phyloP scores from a whole-genome alignment of 257 asterid genomes.

The Plantago major region DNA sequence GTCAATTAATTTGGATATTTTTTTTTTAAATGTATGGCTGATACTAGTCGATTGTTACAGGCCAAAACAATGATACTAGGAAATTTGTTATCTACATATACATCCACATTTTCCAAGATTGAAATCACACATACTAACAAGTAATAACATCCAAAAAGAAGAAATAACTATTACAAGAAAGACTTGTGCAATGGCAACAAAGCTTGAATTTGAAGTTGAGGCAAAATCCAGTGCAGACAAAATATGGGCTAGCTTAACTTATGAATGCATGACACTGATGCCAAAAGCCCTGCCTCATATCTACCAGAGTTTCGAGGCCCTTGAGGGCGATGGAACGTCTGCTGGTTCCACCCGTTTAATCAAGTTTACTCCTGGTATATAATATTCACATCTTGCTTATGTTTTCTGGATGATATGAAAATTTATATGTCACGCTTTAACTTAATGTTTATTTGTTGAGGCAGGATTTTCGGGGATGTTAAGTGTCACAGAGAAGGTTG shows the following conservation, averaged over 20 bases:
- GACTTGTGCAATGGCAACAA: conserved; percentile 4
- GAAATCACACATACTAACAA: too few species aligned
- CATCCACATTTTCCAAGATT: not conserved
- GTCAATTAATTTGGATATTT: too few species aligned
- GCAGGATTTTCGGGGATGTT: conserved; percentile 35
- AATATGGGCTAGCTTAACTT: not conserved
- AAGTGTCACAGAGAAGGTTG: conserved; percentile 1
- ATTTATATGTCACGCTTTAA: not conserved
- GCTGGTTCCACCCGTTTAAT: conserved; percentile 1
- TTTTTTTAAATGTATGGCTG: not conserved
- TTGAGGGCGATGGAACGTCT: conserved; percentile 10
- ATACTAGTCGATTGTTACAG: not conserved
- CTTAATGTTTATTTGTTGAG: not conserved
- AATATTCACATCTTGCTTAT: too few species aligned
- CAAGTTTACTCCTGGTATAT: not conserved
- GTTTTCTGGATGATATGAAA: not conserved
- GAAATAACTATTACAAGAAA: not conserved
- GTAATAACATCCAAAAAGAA: not conserved
- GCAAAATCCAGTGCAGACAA: not conserved
- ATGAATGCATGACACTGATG: conserved; percentile 5
- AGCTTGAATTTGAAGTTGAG: conserved; percentile 1
- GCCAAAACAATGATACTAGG: not conserved
- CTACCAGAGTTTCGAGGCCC: conserved; percentile 5
- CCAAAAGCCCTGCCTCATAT: conserved; percentile 10
- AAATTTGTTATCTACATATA: not conserved